Base-by-base conservation (phyloP, 2,329 filamentous ascomycete species). In the Fusarium anthophilum region DNA sequence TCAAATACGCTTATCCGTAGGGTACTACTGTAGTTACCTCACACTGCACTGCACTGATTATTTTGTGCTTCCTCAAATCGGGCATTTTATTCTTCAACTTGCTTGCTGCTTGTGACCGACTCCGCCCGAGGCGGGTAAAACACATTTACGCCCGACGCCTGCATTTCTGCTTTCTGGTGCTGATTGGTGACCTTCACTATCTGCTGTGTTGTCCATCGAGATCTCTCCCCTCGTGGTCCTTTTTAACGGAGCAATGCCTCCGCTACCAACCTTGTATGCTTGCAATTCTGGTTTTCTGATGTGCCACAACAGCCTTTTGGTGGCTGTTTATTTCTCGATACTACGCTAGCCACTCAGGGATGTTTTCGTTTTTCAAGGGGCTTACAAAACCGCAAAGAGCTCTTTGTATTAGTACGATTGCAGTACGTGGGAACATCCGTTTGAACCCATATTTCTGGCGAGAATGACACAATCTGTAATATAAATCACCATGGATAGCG, bases 181-280 rank as follows among this genome's bases (percentile, higher is more conserved):
- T 58, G 39, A 73, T 66, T 73, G 59, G 65, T 20, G 35, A 41
- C 45, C 60, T 50, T 54, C 53, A 58, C 57, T 20, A 48, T 35
- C 45, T 43, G 20, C 30, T 38, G 53, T 73, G 64, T 53, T 48
- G 15, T 30, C 55, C 69, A 75, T 75, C 72, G 72, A 75, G 72
- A 75, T 75, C 69, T 38, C 41, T 44, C 38, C 57, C 54, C 72
- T 63, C 69, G 69, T 70, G 68, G 59, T 43, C 60, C 48, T 53
- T 54, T 37, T 38, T 28, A 15, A 61, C 72, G 72, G 72, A 75
- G 72, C 54, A 73, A 63, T n/a, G 39, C 20, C 60, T 75, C 72
- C 72, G 72, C 41, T 14, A 38, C 45, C 45, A 30, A 48, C 20
- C 14, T 48, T 30, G 45, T 30, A 48, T 48, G 48, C 24, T 62